Evolutionary conservation across 2,329 filamentous ascomycete species (phyloP).

Genomic region (Ophiostoma quercus): DNA sequence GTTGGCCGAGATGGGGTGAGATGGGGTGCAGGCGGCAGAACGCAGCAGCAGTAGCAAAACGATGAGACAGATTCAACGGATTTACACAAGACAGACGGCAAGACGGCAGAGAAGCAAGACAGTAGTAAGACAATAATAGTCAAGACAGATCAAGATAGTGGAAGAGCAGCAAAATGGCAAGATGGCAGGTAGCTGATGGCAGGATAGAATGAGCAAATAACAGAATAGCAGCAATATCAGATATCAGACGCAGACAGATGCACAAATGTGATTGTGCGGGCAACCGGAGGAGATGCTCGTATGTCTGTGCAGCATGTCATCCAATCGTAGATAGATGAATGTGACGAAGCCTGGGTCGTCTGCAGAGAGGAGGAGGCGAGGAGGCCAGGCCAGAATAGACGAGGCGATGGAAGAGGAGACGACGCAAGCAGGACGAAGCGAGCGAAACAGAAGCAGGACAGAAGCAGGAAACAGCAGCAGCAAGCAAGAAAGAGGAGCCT

Average conservation of each 20-base stretch:
- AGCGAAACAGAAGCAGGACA: not conserved
- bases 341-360: not conserved
- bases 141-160: not conserved
- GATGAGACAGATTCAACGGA: not conserved
- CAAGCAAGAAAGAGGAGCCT: conserved; percentile 8
- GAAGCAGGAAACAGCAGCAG: not conserved
- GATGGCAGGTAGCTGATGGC: not conserved
- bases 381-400: not conserved
- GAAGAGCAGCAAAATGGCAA: not conserved
- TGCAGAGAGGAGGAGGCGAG: not conserved
- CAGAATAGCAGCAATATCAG: not conserved
- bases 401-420: not conserved
- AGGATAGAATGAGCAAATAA: not conserved
- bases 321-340: not conserved
- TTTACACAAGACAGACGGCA: conserved; percentile 2
- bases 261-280: conserved; percentile 8
- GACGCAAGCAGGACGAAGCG: not conserved
- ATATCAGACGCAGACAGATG: not conserved
- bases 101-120: conserved; percentile 1
- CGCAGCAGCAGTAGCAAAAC: not conserved
- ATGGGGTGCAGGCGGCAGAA: not conserved
- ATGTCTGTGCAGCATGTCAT: not conserved
- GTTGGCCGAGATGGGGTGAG: not conserved
- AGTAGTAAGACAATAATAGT: not conserved
- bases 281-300: conserved; percentile 2